phyloP scores from a whole-genome alignment of 2,329 filamentous ascomycete genomes.

The Aspergillus sp. region DNA sequence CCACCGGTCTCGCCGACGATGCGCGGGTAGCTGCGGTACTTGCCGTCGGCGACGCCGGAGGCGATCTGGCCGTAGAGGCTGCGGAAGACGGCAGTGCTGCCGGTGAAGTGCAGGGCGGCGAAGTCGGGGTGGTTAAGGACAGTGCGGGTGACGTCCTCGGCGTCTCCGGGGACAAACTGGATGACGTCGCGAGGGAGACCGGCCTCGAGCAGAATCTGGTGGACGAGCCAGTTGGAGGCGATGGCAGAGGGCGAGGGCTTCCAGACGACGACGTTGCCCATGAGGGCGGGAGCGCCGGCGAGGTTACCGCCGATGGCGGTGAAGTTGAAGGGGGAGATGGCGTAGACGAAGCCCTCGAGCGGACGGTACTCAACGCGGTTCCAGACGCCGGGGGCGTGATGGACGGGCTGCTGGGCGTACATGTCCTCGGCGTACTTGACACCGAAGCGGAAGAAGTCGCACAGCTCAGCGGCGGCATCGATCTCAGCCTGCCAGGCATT shows the following conservation, averaged over 20 bases:
- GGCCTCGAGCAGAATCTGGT: slow-evolving; percentile 87
- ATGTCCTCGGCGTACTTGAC: slow-evolving; percentile 91
- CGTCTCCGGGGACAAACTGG: slow-evolving; percentile 88
- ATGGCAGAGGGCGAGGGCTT: slow-evolving; percentile 91
- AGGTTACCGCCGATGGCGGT: slow-evolving; percentile 91
- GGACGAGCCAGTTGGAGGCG: slow-evolving; percentile 85
- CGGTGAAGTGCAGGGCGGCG: slow-evolving; percentile 91
- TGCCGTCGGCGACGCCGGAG: slow-evolving; percentile 73
- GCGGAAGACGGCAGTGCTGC: slow-evolving; percentile 88
- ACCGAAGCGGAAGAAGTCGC: slow-evolving; percentile 88
- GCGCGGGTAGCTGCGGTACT: slow-evolving; percentile 80
- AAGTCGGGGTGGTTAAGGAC: slow-evolving; percentile 78
- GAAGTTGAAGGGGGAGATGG: slow-evolving; percentile 94
- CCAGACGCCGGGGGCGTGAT: slow-evolving; percentile 83
- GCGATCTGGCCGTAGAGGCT: slow-evolving; percentile 85
- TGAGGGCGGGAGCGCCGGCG: slow-evolving; percentile 74
- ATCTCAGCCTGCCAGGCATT: slow-evolving; percentile 99
- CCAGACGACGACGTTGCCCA: slow-evolving; percentile 95
- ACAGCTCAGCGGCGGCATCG: slow-evolving; percentile 86
- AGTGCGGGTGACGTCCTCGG: slow-evolving; percentile 75
- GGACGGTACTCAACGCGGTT: slow-evolving; percentile 87
- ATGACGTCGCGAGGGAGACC: slow-evolving; percentile 87
- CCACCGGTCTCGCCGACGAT: slow-evolving; percentile 89
- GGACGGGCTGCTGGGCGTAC: slow-evolving; percentile 80
- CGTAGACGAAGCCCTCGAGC: slow-evolving; percentile 93